These are phyloP conservation scores for Blakeslea trispora DNA, from an alignment of 371 early-diverging fungal genomes.

Conservation along the genomic window DNA sequence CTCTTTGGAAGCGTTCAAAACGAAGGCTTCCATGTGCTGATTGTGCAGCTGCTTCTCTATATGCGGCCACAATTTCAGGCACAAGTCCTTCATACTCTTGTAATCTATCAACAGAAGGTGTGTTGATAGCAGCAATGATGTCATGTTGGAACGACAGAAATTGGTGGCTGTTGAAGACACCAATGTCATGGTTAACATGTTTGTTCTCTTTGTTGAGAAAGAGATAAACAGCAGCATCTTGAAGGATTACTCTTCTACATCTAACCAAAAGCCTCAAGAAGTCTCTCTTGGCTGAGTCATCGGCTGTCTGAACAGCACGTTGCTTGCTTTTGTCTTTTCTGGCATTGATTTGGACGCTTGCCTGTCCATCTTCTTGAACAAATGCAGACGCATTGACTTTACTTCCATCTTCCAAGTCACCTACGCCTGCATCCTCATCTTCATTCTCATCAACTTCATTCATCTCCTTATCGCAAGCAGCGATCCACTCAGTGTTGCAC, in stretches of 20 bases:
- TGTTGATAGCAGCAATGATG: background rate
- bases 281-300: constrained; percentile 1
- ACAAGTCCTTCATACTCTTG: constrained; percentile 13
- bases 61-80: constrained; percentile 4
- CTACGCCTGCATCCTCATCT: too few relatives aligned
- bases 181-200: constrained; percentile 1
- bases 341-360: background rate
- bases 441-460: too few relatives aligned
- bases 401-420: background rate
- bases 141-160: constrained; percentile 10
- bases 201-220: constrained; percentile 9
- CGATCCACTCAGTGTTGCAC: too few relatives aligned
- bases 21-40: background rate
- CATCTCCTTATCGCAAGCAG: too few relatives aligned
- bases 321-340: constrained; percentile 2
- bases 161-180: background rate
- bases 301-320: background rate
- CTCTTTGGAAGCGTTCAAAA: background rate
- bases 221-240: constrained; percentile 13
- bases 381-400: background rate
- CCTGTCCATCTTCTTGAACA: constrained; percentile 6
- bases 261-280: constrained; percentile 6
- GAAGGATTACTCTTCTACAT: constrained; percentile 10
- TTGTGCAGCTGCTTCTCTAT: constrained; percentile 4
- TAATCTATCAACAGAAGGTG: constrained; percentile 2